Percentiles rank a stretch among this genome's conserved stretches.
Evolutionary conservation across 306 rosid species (phyloP).

Genomic region (Urtica urens): DNA sequence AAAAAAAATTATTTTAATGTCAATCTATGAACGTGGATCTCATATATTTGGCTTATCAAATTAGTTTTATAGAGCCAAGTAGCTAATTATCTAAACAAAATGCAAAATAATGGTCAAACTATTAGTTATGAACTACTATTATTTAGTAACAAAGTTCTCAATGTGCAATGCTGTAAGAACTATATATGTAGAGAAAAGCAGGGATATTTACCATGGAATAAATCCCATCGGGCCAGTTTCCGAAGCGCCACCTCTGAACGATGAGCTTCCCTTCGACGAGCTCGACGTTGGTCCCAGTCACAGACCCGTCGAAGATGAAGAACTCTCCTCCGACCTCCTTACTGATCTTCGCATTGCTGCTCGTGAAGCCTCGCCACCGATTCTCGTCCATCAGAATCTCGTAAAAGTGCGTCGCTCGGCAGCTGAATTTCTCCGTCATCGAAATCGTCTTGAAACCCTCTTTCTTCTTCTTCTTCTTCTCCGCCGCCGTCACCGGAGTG

Average conservation of each 20-base stretch:
- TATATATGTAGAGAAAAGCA: neutral
- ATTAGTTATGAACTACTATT: too few species aligned
- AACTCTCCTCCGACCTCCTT: slow-evolving; percentile 88
- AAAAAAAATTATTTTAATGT: too few species aligned
- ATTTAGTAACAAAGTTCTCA: neutral
- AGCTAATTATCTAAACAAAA: too few species aligned
- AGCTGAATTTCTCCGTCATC: slow-evolving; percentile 81
- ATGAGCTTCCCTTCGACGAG: slow-evolving; percentile 71
- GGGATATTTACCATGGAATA: slow-evolving; percentile 39
- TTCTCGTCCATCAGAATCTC: slow-evolving; percentile 97
- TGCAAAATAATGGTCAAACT: too few species aligned
- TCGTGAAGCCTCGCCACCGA: slow-evolving; percentile 91
- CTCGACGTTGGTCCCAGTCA: slow-evolving; percentile 67
- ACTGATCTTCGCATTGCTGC: slow-evolving; percentile 81
- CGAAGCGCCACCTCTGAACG: slow-evolving; percentile 86
- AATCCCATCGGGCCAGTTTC: slow-evolving; percentile 78
- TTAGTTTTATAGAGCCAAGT: too few species aligned
- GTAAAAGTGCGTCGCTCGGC: slow-evolving; percentile 59
- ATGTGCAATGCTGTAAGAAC: neutral
- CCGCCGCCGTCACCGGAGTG: slow-evolving; percentile 10
- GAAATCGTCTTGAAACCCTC: slow-evolving; percentile 58
- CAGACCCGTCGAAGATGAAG: slow-evolving; percentile 79
- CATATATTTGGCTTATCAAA: too few species aligned
- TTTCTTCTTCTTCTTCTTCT: slow-evolving; percentile 27
- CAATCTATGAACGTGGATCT: too few species aligned